Base-by-base conservation (phyloP, 768 basidiomycete species). In the Boletales sp. region DNA sequence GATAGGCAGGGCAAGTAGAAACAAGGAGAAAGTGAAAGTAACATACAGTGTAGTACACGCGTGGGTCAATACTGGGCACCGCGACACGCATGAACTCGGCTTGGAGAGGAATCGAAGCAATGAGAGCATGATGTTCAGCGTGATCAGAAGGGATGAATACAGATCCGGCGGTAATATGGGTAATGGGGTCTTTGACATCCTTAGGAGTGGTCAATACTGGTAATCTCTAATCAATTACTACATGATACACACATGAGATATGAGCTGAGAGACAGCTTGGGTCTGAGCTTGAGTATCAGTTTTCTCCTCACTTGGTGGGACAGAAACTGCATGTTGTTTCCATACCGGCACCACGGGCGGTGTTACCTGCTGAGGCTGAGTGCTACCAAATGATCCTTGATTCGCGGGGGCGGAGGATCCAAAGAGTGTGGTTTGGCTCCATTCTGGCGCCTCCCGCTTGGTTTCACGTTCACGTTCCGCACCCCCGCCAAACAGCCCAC, bases 41-140 rank as follows among this genome's bases (percentile, higher is more conserved):
- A 41, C 52, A 8, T 8, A 58, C 64, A 15, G 57, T 60, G 41
- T 50, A 63, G 47, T 53, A 69, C 31, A 61, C 55, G 2, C 50
- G 49, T 6, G 51, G 35, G 33, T 57, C 49, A 8, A 57, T 30
- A 17, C 55, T 53, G 28, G n/a, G n/a, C n/a, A n/a, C n/a, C n/a
- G n/a, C n/a, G n/a, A n/a, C n/a, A n/a, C n/a, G n/a, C n/a, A n/a
- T n/a, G n/a, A n/a, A n/a, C n/a, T n/a, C n/a, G n/a, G n/a, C n/a
- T n/a, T n/a, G n/a, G n/a, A n/a, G n/a, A 25, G 65, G 62, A 17
- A 62, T 57, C 4, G 52, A 59, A n/a, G 65, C 50, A 14, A 65
- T 56, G 17, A 64, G 41, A 3, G 60, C 43, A 35, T 61, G 57
- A 45, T 59, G 57, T 4, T 25, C 44, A 39, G 43, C 34, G 3